Conservation (phyloP, 768 basidiomycete species). For the Lactarius hengduanensis region DNA sequence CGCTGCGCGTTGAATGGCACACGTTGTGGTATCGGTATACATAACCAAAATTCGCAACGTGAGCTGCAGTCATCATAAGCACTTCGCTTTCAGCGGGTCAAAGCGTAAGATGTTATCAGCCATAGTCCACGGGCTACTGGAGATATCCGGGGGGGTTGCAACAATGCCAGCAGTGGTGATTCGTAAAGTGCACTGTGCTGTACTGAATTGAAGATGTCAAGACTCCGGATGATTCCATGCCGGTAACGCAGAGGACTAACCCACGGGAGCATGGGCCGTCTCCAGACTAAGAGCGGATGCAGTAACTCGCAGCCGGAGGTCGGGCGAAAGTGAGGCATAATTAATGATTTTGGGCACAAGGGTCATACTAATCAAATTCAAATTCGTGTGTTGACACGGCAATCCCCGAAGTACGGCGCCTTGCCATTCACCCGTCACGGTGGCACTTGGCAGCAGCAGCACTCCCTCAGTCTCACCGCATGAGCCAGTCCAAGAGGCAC, state of each 20-base stretch:
- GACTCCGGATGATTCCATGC: background rate
- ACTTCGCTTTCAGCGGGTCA: background rate
- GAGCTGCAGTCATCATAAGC: background rate
- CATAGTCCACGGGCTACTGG: background rate
- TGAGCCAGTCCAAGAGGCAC: conserved; percentile 23
- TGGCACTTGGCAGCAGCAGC: background rate
- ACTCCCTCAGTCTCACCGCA: background rate
- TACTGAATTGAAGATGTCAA: background rate
- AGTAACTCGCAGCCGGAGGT: too few species aligned
- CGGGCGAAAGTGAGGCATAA: background rate
- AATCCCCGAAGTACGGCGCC: conserved; percentile 19
- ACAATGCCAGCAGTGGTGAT: background rate
- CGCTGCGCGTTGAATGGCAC: background rate
- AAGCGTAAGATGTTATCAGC: background rate
- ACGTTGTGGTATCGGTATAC: background rate
- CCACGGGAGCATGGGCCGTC: background rate
- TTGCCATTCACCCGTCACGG: background rate
- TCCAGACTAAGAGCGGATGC: background rate
- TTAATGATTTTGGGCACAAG: background rate
- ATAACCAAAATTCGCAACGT: background rate
- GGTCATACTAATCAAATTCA: background rate
- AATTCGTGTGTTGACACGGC: conserved; percentile 12
- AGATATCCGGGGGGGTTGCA: background rate
- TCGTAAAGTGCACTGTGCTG: background rate
- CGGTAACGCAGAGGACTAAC: background rate